Conservation (phyloP, 768 basidiomycete genomes). For the Pleurotus pulmonarius region DNA sequence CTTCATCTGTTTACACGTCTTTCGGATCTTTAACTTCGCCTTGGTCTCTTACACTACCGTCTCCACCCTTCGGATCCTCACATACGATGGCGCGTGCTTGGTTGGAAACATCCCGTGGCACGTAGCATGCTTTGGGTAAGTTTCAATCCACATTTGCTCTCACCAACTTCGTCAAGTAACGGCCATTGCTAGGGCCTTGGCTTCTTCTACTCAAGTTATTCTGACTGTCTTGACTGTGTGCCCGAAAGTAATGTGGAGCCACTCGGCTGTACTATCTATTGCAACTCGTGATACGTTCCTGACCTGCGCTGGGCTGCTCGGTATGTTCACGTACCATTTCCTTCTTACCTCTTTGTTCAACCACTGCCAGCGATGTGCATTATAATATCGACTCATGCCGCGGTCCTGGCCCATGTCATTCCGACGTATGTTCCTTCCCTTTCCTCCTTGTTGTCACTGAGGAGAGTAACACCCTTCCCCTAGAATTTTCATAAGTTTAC, state of each 20-base stretch:
- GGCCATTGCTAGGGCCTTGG: neutral
- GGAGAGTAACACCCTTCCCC: neutral
- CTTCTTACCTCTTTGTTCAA: no score
- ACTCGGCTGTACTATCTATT: neutral
- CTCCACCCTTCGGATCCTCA: neutral
- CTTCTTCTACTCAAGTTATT: neutral
- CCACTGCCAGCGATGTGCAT: neutral
- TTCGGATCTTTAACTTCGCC: neutral
- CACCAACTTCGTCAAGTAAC: neutral
- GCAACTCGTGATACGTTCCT: constrained; percentile 2
- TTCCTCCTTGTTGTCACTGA: neutral
- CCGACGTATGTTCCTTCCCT: neutral
- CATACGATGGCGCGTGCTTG: constrained; percentile 1
- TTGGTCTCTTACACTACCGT: neutral
- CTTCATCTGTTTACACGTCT: neutral
- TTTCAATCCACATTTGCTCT: no score
- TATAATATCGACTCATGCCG: neutral
- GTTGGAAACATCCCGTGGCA: neutral
- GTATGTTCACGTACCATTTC: no score
- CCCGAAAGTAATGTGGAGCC: neutral
- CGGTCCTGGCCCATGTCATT: neutral
- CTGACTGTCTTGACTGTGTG: neutral
- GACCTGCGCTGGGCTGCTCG: neutral
- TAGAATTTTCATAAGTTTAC: neutral
- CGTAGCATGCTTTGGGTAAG: neutral